Conservation (phyloP, 805 yeast species). For the Ascoidea tarda region DNA sequence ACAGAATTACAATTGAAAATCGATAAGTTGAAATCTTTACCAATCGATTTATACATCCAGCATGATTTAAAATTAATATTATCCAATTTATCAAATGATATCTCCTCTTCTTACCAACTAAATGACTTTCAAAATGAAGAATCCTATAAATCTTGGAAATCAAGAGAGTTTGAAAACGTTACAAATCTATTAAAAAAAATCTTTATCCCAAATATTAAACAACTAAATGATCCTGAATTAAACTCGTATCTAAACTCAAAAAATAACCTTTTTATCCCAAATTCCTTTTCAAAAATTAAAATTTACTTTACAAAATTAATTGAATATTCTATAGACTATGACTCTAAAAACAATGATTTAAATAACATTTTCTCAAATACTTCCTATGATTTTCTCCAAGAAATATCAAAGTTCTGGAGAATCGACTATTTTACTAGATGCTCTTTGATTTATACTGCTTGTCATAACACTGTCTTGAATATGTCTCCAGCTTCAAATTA, state of each 20-base stretch:
- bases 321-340: constrained; percentile 14
- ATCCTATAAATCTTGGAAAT: constrained; percentile 28
- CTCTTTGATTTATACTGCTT: constrained; percentile 35
- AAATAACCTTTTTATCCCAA: constrained; percentile 20
- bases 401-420: constrained; percentile 36
- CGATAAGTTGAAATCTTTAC: constrained; percentile 22
- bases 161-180: constrained; percentile 20
- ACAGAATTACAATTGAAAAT: constrained; percentile 41
- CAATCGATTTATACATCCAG: constrained; percentile 21
- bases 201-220: constrained; percentile 6
- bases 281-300: constrained; percentile 22
- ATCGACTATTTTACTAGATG: constrained; percentile 35
- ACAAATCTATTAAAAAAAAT: constrained; percentile 16
- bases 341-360: background rate
- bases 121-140: constrained; percentile 22
- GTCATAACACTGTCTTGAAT: constrained; percentile 21
- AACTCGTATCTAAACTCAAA: background rate
- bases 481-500: constrained; percentile 9
- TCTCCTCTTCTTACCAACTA: constrained; percentile 16
- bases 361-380: constrained; percentile 5
- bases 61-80: constrained; percentile 15
- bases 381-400: constrained; percentile 5
- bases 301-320: constrained; percentile 25
- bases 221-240: constrained; percentile 1
- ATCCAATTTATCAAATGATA: constrained; percentile 14